Percentiles rank a stretch among this genome's conserved stretches.
phyloP scores from a whole-genome alignment of 441 rosid genomes.

The Cnidoscolus chayamansa region DNA sequence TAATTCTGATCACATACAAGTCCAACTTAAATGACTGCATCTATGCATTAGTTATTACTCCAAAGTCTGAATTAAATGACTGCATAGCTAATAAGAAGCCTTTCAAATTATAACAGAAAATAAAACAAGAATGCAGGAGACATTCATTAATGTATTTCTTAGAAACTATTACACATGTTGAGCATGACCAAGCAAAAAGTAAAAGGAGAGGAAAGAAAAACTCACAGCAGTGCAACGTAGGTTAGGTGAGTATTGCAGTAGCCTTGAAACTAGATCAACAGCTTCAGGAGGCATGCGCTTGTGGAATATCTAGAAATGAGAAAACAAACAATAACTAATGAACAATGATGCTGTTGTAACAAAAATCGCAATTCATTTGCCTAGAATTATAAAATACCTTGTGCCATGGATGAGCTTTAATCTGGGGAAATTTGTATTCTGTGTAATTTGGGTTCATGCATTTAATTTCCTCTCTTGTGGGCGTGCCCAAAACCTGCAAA shows the following conservation, averaged over 20 bases:
- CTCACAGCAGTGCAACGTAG: conserved; percentile 86
- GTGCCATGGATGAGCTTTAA: conserved; percentile 97
- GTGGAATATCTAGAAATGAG: conserved; percentile 64
- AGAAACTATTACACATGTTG: not conserved
- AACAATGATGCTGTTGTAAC: not conserved
- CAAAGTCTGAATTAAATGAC: not conserved
- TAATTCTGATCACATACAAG: not conserved
- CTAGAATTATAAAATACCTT: conserved; percentile 47
- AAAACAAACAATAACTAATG: conserved; percentile 12
- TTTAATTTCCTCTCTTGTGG: conserved; percentile 94
- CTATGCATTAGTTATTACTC: not conserved
- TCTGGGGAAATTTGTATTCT: conserved; percentile 91
- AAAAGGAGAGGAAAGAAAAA: conserved; percentile 12
- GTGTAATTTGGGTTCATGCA: conserved; percentile 98
- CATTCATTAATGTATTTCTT: not conserved
- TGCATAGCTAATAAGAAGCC: not conserved
- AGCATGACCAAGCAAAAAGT: not conserved
- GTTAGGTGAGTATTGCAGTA: conserved; percentile 93
- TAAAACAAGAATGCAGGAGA: not conserved
- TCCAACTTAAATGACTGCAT: no score
- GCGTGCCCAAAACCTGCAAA: conserved; percentile 87
- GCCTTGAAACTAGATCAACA: conserved; percentile 89
- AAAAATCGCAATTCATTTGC: not conserved
- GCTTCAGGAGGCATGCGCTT: conserved; percentile 96
- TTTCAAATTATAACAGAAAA: not conserved